These are phyloP conservation scores for Collybiopsis confluens DNA, from an alignment of 768 basidiomycete genomes.

Conservation along the genomic window DNA sequence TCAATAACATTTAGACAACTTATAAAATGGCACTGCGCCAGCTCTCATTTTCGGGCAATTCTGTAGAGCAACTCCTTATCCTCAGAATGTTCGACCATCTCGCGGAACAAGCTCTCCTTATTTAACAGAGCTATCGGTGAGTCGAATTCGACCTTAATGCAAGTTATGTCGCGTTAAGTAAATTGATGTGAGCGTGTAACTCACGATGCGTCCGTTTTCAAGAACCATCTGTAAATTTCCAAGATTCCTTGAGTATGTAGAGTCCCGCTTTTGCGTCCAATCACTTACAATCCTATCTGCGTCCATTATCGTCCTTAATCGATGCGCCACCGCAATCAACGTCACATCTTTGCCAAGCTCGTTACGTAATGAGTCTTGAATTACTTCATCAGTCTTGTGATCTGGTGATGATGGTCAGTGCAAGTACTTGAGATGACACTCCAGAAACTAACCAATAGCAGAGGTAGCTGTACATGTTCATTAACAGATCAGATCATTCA, in stretches of 20 bases:
- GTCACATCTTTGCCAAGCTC: conserved; percentile 38
- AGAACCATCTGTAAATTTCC: conserved; percentile 10
- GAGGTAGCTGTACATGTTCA: conserved; percentile 33
- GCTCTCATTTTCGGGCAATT: neutral
- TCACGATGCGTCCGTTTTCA: conserved; percentile 28
- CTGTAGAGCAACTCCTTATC: neutral
- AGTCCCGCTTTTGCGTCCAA: neutral
- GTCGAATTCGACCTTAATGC: neutral
- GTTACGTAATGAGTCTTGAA: conserved; percentile 51
- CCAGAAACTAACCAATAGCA: conserved; percentile 30
- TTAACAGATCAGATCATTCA: neutral
- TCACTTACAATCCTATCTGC: conserved; percentile 50
- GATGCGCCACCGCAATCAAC: conserved; percentile 56
- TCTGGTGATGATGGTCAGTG: conserved; percentile 15
- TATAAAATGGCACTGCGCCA: too few relatives aligned
- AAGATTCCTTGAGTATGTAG: neutral
- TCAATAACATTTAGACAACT: too few relatives aligned
- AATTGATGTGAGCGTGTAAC: conserved; percentile 7
- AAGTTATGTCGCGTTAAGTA: neutral
- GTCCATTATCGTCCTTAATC: conserved; percentile 56
- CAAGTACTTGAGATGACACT: neutral
- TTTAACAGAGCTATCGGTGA: neutral
- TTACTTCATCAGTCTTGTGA: conserved; percentile 52
- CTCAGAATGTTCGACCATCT: neutral
- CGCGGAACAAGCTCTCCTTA: neutral